Conservation (phyloP, 345 rosid species). For the Microthlaspi erraticum region DNA sequence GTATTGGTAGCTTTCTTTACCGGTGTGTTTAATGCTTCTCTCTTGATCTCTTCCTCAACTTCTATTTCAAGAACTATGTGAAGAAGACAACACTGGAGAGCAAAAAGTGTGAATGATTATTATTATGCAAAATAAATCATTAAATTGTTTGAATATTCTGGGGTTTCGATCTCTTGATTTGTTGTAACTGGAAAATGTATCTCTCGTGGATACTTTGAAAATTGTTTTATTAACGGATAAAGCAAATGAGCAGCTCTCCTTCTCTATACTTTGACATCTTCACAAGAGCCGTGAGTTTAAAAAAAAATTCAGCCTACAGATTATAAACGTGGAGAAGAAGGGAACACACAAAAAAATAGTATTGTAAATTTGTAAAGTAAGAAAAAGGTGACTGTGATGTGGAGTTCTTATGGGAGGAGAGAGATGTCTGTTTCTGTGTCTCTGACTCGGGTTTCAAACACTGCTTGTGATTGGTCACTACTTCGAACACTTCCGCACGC, state of each 20-base stretch:
- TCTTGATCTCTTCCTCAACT: slow-evolving; percentile 68
- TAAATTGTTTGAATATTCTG: not conserved
- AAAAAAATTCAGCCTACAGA: no score
- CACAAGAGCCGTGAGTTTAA: no score
- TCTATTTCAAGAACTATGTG: slow-evolving; percentile 60
- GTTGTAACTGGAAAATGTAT: no score
- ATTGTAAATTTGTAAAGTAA: no score
- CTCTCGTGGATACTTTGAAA: no score
- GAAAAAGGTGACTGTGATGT: slow-evolving; percentile 4
- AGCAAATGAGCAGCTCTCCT: no score
- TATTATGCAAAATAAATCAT: not conserved
- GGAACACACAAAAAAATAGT: no score
- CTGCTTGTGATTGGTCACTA: slow-evolving; percentile 37
- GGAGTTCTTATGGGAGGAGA: slow-evolving; percentile 27
- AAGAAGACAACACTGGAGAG: not conserved
- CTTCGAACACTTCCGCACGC: slow-evolving; percentile 24
- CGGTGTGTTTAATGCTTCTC: slow-evolving; percentile 67
- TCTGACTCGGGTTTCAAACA: slow-evolving; percentile 36
- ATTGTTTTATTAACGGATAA: no score
- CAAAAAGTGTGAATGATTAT: not conserved
- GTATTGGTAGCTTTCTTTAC: slow-evolving; percentile 68
- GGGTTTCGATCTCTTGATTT: no score
- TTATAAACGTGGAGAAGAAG: no score
- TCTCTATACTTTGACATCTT: no score
- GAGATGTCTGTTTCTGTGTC: slow-evolving; percentile 54